Evolutionary conservation across 2,329 filamentous ascomycete species (phyloP).

Genomic region (Botrytis medusae): DNA sequence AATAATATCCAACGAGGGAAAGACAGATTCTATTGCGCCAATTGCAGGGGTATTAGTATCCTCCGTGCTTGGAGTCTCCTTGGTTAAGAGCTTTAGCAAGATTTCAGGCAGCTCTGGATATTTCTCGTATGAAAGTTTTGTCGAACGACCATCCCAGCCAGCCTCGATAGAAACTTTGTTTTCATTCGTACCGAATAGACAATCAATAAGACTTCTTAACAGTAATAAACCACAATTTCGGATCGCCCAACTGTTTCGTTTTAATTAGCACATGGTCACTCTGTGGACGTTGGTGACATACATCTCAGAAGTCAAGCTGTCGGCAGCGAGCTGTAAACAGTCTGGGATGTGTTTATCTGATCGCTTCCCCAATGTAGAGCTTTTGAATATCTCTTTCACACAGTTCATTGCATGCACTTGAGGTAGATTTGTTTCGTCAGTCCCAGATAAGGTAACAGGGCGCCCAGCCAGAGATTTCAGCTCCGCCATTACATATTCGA

Average conservation of each 20-base stretch:
- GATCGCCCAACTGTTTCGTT: constrained; percentile 72
- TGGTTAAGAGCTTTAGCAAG: constrained; percentile 60
- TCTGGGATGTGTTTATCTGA: constrained; percentile 73
- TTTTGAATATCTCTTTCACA: constrained; percentile 87
- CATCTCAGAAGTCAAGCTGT: constrained; percentile 75
- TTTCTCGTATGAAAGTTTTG: constrained; percentile 67
- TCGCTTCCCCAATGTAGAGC: constrained; percentile 68
- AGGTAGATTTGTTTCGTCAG: constrained; percentile 66
- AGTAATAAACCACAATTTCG: constrained; percentile 91
- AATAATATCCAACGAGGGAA: constrained; percentile 80
- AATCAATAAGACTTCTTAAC: constrained; percentile 80
- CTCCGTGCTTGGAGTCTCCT: constrained; percentile 23
- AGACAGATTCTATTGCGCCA: constrained; percentile 66
- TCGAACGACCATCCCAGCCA: constrained; percentile 63
- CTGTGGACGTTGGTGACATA: constrained; percentile 43
- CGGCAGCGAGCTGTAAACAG: constrained; percentile 76
- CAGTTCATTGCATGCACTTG: constrained; percentile 97
- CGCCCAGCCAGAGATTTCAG: constrained; percentile 59
- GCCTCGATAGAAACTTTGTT: constrained; percentile 62
- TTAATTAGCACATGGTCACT: constrained; percentile 17
- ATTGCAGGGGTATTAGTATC: constrained; percentile 36
- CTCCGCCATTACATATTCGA: constrained; percentile 62
- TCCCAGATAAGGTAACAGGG: constrained; percentile 52
- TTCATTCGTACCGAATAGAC: constrained; percentile 72
- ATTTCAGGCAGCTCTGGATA: constrained; percentile 65